Percentiles rank a stretch among this genome's conserved stretches.
These are phyloP conservation scores for Globisporangium recalcitrans DNA, from an alignment of 352 stramenopile species.

Conservation along the genomic window DNA sequence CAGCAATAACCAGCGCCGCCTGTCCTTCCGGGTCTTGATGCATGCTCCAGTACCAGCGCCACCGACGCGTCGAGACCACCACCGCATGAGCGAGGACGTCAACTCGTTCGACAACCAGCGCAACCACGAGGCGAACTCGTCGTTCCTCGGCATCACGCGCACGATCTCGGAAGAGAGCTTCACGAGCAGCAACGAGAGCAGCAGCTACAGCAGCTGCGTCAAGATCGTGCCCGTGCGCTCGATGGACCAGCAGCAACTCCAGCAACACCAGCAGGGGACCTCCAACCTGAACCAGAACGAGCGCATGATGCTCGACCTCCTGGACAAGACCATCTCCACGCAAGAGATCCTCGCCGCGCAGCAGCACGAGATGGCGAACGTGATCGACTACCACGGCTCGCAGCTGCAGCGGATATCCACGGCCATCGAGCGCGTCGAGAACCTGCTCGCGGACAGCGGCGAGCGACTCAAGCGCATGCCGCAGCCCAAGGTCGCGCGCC, in stretches of 20 bases:
- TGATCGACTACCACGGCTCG: slow-evolving; percentile 57
- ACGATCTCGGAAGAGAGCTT: slow-evolving; percentile 21
- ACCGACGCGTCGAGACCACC: background rate
- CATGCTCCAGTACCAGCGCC: background rate
- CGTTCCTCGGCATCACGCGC: slow-evolving; percentile 12
- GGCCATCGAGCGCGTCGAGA: slow-evolving; percentile 67
- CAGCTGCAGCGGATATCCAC: slow-evolving; percentile 65
- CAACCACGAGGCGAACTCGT: slow-evolving; percentile 14
- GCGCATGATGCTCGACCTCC: slow-evolving; percentile 65
- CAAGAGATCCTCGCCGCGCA: slow-evolving; percentile 71
- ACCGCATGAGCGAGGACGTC: background rate
- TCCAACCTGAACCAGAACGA: slow-evolving; percentile 57
- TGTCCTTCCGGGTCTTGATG: slow-evolving; percentile 1
- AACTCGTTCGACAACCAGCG: slow-evolving; percentile 15
- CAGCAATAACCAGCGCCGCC: slow-evolving; percentile 6
- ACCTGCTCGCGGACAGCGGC: slow-evolving; percentile 42
- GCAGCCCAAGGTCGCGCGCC: slow-evolving; percentile 7
- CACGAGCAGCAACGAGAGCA: slow-evolving; percentile 14
- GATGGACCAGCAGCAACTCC: slow-evolving; percentile 17
- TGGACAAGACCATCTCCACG: slow-evolving; percentile 76
- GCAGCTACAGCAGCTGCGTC: slow-evolving; percentile 19
- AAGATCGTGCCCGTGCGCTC: slow-evolving; percentile 16
- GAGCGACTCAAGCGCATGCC: slow-evolving; percentile 24
- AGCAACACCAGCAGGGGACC: slow-evolving; percentile 11
- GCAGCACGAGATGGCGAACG: slow-evolving; percentile 65